phyloP scores from a whole-genome alignment of 495 filamentous ascomycete genomes.

The Coniosporium apollinis region DNA sequence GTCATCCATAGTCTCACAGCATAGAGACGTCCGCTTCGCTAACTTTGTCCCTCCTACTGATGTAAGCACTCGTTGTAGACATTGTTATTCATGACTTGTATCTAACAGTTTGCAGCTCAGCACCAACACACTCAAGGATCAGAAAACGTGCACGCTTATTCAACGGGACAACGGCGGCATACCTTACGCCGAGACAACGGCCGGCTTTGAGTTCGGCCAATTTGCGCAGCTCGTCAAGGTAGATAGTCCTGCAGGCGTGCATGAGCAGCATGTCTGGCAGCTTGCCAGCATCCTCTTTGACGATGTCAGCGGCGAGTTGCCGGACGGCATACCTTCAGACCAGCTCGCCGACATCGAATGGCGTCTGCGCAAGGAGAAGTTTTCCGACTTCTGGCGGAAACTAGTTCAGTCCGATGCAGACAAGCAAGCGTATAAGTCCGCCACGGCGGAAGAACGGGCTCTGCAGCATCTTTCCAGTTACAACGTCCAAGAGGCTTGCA shows the following conservation, averaged over 20 bases:
- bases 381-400: constrained; percentile 44
- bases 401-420: constrained; percentile 41
- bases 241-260: constrained; percentile 15
- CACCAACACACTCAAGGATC: constrained; percentile 22
- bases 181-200: constrained; percentile 28
- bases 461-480: constrained; percentile 62
- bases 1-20: constrained; percentile 24
- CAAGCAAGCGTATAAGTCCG: constrained; percentile 31
- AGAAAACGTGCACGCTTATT: constrained; percentile 27
- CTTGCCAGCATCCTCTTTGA: constrained; percentile 82
- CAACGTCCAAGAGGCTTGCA: constrained; percentile 66
- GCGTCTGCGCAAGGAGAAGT: constrained; percentile 31
- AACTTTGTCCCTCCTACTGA: constrained; percentile 26
- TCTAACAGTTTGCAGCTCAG: constrained; percentile 18
- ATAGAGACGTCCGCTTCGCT: constrained; percentile 36
- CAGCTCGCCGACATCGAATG: constrained; percentile 31
- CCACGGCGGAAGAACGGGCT: constrained; percentile 62
- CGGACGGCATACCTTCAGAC: constrained; percentile 34
- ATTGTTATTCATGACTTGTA: constrained; percentile 3
- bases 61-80: constrained; percentile 19
- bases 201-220: constrained; percentile 23
- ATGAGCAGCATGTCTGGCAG: constrained; percentile 53
- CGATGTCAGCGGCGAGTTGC: constrained; percentile 34
- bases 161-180: constrained; percentile 24
- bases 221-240: constrained; percentile 18